A percentile compares a stretch with the other conserved stretches of the same genome.
Evolutionary conservation across 2,329 filamentous ascomycete species (phyloP).

Genomic region (Sporothrix pallida): DNA sequence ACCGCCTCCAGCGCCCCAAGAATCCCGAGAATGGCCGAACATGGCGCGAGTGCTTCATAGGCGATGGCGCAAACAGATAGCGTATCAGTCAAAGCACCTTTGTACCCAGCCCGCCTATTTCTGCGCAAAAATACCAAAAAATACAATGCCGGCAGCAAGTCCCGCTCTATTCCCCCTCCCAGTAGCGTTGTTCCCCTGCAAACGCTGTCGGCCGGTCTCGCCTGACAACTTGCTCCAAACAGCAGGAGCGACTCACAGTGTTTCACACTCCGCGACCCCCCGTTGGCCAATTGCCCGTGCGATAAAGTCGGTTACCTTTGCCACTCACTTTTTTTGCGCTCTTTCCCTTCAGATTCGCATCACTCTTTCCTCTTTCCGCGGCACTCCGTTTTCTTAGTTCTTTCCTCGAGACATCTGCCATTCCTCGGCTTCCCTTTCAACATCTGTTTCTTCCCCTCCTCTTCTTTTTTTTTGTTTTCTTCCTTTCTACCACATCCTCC

Average conservation of each 20-base stretch:
- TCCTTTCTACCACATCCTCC: background rate
- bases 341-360: constrained; percentile 9
- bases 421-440: background rate
- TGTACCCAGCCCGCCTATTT: background rate
- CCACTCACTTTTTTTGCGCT: constrained; percentile 11
- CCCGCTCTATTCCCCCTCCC: background rate
- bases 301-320: constrained; percentile 13
- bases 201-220: constrained; percentile 13
- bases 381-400: background rate
- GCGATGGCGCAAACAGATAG: constrained; percentile 20
- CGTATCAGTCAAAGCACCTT: background rate
- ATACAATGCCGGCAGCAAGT: background rate
- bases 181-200: background rate
- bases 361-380: constrained; percentile 6
- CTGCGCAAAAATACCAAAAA: background rate
- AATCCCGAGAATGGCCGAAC: constrained; percentile 27
- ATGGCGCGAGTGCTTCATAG: background rate
- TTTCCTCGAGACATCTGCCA: background rate
- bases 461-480: background rate
- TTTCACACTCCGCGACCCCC: constrained; percentile 7
- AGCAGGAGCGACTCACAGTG: constrained; percentile 17
- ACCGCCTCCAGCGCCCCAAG: background rate
- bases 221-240: constrained; percentile 18
- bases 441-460: background rate
- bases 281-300: constrained; percentile 33